These are phyloP conservation scores for Ophiostoma ulmi DNA, from an alignment of 2,329 filamentous ascomycete species.

Conservation along the genomic window DNA sequence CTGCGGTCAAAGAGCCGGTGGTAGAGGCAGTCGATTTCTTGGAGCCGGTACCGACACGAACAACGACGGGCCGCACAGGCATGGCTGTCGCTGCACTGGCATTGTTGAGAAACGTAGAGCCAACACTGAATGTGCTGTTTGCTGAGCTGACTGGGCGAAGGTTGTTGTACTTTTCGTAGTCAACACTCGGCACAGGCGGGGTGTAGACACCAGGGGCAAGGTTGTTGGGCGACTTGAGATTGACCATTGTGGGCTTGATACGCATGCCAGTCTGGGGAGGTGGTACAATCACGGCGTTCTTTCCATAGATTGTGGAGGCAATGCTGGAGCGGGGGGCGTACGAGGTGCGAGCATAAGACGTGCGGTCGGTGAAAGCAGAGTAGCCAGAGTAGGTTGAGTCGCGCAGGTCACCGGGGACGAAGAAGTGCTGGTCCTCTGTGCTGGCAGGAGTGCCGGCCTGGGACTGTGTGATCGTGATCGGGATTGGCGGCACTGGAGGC, in stretches of 20 bases:
- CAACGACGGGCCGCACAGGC: constrained; percentile 54
- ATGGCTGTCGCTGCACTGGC: constrained; percentile 54
- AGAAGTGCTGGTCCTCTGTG: constrained; percentile 80
- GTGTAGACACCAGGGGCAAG: constrained; percentile 46
- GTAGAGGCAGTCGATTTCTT: constrained; percentile 38
- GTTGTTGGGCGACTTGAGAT: constrained; percentile 65
- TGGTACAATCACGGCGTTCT: constrained; percentile 76
- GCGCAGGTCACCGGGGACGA: constrained; percentile 82
- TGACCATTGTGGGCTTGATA: constrained; percentile 87
- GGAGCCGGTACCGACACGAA: constrained; percentile 50
- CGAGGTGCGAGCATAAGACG: constrained; percentile 55
- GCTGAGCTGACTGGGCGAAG: constrained; percentile 48
- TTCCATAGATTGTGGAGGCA: constrained; percentile 89
- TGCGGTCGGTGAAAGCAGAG: constrained; percentile 58
- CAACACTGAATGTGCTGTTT: constrained; percentile 59
- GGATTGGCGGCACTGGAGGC: constrained; percentile 90
- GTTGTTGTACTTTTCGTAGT: constrained; percentile 54
- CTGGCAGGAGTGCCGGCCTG: constrained; percentile 51
- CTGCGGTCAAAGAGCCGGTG: constrained; percentile 12
- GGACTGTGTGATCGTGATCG: constrained; percentile 47
- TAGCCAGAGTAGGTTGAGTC: constrained; percentile 85
- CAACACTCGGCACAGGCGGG: constrained; percentile 69
- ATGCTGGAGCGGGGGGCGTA: constrained; percentile 66
- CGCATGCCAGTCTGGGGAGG: constrained; percentile 83
- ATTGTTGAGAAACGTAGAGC: constrained; percentile 63